These are phyloP conservation scores for Boletus huronensis DNA, from an alignment of 768 basidiomycete species.

Conservation along the genomic window DNA sequence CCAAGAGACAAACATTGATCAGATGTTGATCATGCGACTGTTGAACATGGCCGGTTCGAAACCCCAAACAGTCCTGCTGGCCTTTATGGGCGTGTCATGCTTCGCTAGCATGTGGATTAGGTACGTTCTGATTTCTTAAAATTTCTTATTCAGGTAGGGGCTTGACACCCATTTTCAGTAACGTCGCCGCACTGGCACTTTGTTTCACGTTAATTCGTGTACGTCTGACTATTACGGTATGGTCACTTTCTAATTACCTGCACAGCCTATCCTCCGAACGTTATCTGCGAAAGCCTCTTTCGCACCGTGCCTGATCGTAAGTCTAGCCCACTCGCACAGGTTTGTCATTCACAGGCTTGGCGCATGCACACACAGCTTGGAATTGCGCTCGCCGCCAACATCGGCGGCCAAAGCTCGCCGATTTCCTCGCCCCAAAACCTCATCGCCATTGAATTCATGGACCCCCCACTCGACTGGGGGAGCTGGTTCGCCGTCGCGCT, in stretches of 20 bases:
- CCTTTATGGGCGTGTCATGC: conserved; percentile 94
- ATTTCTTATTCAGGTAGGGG: background rate
- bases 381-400: conserved; percentile 97
- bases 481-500: conserved; percentile 93
- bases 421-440: conserved; percentile 98
- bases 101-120: conserved; percentile 99
- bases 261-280: conserved; percentile 88
- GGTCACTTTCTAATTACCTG: conserved; percentile 1
- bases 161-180: conserved; percentile 43
- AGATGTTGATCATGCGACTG: conserved; percentile 84
- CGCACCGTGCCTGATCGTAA: conserved; percentile 86
- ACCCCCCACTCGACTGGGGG: conserved; percentile 80
- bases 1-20: conserved; percentile 85
- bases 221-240: conserved; percentile 24
- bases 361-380: conserved; percentile 62
- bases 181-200: conserved; percentile 95
- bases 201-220: conserved; percentile 96
- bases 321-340: conserved; percentile 26
- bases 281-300: conserved; percentile 84
- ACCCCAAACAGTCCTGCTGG: conserved; percentile 82
- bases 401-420: conserved; percentile 95
- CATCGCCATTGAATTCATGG: conserved; percentile 87
- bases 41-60: conserved; percentile 86
- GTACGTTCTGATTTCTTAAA: conserved; percentile 33
- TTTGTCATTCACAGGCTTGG: background rate